Conservation (phyloP, 345 rosid genomes). For the Turritis glabra region DNA sequence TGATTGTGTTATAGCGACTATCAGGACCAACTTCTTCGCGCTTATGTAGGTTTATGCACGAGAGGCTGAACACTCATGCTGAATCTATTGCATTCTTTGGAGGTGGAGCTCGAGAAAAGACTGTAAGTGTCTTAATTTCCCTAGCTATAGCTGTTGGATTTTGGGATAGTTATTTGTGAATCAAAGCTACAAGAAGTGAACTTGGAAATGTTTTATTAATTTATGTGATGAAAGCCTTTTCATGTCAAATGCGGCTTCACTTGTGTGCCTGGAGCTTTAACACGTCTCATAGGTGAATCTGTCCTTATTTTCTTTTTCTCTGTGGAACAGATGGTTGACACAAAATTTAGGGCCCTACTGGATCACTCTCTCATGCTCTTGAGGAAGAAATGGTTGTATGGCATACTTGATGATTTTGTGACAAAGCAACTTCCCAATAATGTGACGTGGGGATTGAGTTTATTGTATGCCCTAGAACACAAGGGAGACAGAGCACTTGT, state of each 20-base stretch:
- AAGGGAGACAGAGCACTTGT: conserved; percentile 78
- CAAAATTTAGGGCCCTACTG: conserved; percentile 82
- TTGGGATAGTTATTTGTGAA: conserved; percentile 1
- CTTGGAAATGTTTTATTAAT: neutral
- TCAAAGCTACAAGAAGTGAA: conserved; percentile 12
- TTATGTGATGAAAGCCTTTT: conserved; percentile 3
- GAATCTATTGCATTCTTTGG: conserved; percentile 99
- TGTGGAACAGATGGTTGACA: conserved; percentile 76
- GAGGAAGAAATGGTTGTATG: conserved; percentile 91
- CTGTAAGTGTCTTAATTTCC: conserved; percentile 59
- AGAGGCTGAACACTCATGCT: conserved; percentile 95
- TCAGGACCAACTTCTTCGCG: conserved; percentile 24
- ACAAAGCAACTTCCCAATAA: conserved; percentile 98
- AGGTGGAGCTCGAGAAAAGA: conserved; percentile 96
- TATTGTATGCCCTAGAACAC: conserved; percentile 92
- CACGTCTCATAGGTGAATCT: neutral
- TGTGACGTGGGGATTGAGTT: conserved; percentile 97
- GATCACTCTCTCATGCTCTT: conserved; percentile 77
- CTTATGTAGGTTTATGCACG: conserved; percentile 92
- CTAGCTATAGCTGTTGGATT: conserved; percentile 10
- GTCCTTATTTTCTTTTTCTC: conserved; percentile 4
- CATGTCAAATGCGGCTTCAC: conserved; percentile 15
- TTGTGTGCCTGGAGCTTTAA: conserved; percentile 25
- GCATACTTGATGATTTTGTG: conserved; percentile 88
- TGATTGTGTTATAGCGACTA: conserved; percentile 19